phyloP scores from a whole-genome alignment of 2,329 filamentous ascomycete species.

The Neonectria coccinea region DNA sequence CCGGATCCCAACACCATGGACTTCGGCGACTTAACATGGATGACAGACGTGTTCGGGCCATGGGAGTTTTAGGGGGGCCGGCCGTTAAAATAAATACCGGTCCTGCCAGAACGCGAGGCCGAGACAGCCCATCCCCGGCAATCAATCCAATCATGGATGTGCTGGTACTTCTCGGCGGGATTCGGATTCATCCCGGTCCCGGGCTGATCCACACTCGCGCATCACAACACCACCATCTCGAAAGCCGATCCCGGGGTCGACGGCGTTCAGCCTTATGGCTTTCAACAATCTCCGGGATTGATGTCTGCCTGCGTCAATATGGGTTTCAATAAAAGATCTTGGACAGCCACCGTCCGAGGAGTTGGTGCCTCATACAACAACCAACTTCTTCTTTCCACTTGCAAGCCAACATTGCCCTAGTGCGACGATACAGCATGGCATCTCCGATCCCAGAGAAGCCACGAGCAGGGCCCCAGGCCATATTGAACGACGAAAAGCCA shows the following conservation, averaged over 20 bases:
- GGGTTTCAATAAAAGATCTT: slow-evolving; percentile 23
- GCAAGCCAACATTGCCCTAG: not conserved
- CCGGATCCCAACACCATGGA: slow-evolving; percentile 45
- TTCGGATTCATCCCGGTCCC: slow-evolving; percentile 26
- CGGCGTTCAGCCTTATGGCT: slow-evolving; percentile 23
- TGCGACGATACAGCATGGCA: slow-evolving; percentile 7
- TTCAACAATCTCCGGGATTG: slow-evolving; percentile 19
- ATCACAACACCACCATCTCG: not conserved
- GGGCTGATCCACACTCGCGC: slow-evolving; percentile 2
- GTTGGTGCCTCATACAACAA: not conserved
- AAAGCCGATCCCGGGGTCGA: slow-evolving; percentile 17
- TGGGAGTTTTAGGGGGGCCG: slow-evolving; percentile 48
- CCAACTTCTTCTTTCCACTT: not conserved
- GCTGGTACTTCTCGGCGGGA: slow-evolving; percentile 9
- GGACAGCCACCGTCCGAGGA: slow-evolving; percentile 18
- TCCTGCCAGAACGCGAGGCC: not conserved
- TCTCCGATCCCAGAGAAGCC: slow-evolving; percentile 16
- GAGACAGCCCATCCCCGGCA: slow-evolving; percentile 2
- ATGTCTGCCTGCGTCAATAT: slow-evolving; percentile 14
- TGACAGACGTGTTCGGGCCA: slow-evolving; percentile 53
- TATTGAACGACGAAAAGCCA: slow-evolving; percentile 15
- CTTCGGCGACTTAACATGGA: slow-evolving; percentile 53
- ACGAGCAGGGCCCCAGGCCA: not conserved
- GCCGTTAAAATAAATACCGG: slow-evolving; percentile 7
- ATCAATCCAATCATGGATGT: slow-evolving; percentile 14